phyloP scores from a whole-genome alignment of 116 monocot species.

The Cymodocea nodosa region DNA sequence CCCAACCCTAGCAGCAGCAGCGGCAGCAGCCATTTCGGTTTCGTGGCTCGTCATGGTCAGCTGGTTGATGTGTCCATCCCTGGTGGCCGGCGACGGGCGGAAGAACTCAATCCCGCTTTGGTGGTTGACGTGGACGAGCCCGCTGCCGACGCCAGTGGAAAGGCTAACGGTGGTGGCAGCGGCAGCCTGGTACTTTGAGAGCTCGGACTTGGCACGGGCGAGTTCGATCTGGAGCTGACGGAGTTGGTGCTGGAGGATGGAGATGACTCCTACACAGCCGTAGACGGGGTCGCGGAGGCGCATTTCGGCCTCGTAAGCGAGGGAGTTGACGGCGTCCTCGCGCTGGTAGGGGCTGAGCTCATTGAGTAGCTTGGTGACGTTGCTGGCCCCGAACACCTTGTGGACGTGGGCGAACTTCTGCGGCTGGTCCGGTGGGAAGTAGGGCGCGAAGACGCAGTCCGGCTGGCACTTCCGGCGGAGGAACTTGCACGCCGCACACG shows the following conservation, averaged over 20 bases:
- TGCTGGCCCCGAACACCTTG: conserved; percentile 62
- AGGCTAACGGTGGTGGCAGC: not conserved
- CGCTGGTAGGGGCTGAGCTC: conserved; percentile 43
- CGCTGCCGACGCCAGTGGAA: conserved; percentile 4
- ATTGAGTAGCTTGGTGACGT: conserved; percentile 60
- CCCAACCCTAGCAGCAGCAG: conserved; percentile 15
- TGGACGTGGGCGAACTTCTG: conserved; percentile 59
- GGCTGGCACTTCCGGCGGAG: conserved; percentile 80
- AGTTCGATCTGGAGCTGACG: conserved; percentile 38
- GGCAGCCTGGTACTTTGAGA: conserved; percentile 42
- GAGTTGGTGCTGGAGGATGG: conserved; percentile 48
- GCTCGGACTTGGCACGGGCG: conserved; percentile 25
- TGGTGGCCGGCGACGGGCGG: not conserved
- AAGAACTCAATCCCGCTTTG: conserved; percentile 8
- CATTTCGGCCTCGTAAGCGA: conserved; percentile 73
- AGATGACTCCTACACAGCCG: conserved; percentile 55
- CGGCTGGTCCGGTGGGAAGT: conserved; percentile 87
- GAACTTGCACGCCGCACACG: conserved; percentile 86
- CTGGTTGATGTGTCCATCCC: conserved; percentile 2
- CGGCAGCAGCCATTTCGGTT: conserved; percentile 7
- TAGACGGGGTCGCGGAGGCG: conserved; percentile 54
- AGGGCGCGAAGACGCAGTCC: conserved; percentile 74
- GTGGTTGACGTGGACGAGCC: conserved; percentile 11
- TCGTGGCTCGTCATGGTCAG: conserved; percentile 18
- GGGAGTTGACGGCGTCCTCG: conserved; percentile 63